Base-by-base conservation (phyloP, 1,139 yeast genomes). In the Suhomyces chickasaworum region DNA sequence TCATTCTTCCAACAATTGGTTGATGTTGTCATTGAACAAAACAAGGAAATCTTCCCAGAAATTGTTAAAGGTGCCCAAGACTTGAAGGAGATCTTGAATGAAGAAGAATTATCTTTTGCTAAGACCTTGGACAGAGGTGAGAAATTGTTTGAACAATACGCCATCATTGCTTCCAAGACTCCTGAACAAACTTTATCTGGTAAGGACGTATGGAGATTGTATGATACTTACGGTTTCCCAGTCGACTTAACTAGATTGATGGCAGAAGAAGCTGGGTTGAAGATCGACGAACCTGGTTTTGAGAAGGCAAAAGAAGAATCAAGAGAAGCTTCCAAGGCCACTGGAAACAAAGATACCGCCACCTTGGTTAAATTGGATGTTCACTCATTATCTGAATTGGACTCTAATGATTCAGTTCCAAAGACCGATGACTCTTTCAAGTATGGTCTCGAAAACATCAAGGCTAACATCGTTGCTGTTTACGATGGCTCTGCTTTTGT, bases 181-280 rank as follows among this genome's bases (percentile, higher is more conserved):
- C 85, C 87, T 41, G 82, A 80, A 53, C 91, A 85, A 67, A 81
- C 86, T 35, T 78, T 93, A 52, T 81, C 89, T 42, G 99, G 99
- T 65, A 85, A 81, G 61, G 97, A 93, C 63, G 99, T 93, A 35
- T 93, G 99, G 99, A 83, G 99, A 71, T 77, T 93, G 60, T 95
- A 95, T 60, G 99, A 93, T 61, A 95, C 99, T n/a, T 93, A 91
- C 63, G 99, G 99, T 47, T 93, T 93, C 87, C 99, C 99, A 36
- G 97, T 90, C 45, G 99, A 93, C 71, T 81, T 93, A 66, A 95
- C 99, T 34, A 83, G 96, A 65, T 80, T 93, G 64, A 95, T 93
- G 99, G 99, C 99, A 38, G 98, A 91, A 70, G 99, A 93, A 72
- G 89, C 95, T 47, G 96, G 95, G n/a, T 79, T 93, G 58, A 85